These are phyloP conservation scores for Russula virescens DNA, from an alignment of 768 basidiomycete genomes.

Conservation along the genomic window DNA sequence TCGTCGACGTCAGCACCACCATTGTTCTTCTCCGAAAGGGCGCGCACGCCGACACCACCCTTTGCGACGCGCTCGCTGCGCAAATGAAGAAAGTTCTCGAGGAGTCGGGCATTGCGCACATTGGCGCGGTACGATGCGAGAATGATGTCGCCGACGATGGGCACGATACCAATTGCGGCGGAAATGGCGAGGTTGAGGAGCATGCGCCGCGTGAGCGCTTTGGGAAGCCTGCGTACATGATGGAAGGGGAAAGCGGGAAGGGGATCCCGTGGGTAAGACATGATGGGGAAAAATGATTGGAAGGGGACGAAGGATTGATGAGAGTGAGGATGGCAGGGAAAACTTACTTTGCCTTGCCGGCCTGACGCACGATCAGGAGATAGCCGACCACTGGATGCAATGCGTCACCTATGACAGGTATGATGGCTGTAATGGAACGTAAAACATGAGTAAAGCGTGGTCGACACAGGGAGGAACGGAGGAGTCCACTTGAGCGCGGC, in stretches of 20 bases:
- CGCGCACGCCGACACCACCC: too few relatives aligned
- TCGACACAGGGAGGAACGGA: too few relatives aligned
- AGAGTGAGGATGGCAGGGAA: not conserved
- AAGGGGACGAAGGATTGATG: too few relatives aligned
- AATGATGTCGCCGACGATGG: constrained; percentile 68
- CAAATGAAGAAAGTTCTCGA: constrained; percentile 79
- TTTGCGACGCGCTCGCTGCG: constrained; percentile 40
- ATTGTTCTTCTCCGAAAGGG: not conserved
- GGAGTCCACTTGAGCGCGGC: too few relatives aligned
- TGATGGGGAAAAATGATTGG: not conserved
- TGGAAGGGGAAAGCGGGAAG: not conserved
- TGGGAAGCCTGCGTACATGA: constrained; percentile 39
- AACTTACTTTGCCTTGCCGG: constrained; percentile 62
- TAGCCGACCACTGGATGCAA: constrained; percentile 65
- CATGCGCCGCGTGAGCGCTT: constrained; percentile 71
- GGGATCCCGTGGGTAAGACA: not conserved
- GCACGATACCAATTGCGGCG: constrained; percentile 59
- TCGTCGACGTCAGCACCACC: not conserved
- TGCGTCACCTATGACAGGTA: constrained; percentile 67
- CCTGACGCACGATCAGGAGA: constrained; percentile 67
- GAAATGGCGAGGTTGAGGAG: constrained; percentile 68
- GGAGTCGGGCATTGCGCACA: constrained; percentile 76
- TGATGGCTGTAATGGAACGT: constrained; percentile 38
- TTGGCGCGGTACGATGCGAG: constrained; percentile 83
- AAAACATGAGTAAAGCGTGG: not conserved